Evolutionary conservation across 1,284 basidiomycete genomes (phyloP), one percentile per base, ranked within the genome.

Genomic region (Leccinum laetum): DNA sequence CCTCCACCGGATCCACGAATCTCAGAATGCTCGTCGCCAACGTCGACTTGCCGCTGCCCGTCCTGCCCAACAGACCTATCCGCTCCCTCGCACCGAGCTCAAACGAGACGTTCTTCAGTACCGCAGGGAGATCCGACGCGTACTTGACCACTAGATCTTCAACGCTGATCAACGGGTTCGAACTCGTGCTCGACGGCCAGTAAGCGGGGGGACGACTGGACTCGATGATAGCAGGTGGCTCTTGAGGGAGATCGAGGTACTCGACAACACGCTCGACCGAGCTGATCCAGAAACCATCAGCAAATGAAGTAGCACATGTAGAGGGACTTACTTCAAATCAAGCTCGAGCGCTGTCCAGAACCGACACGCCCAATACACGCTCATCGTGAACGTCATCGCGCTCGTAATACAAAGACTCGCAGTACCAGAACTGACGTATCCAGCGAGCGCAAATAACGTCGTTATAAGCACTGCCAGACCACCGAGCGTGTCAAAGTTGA

Each of bases 371-470:
- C 88, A 91, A 71, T 90, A 91, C 7, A 90, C 84, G 60, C 78
- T 81, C 61, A 65, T 76, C 13, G 89, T 87, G 71, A 88, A 86
- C 37, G 82, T 78, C 81, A 88, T 86, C n/a, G 86, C 85, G 64
- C 89, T 89, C 1, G 93, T 91, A 68, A 98, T 96, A 70, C 92
- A 95, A 59, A 97, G 78, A 78, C 91, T 95, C 10, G 94, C 94
- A 24, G 87, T 82, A 58, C 95, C 95, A 1, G 93, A 88, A 7
- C 82, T 78, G 29, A 91, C 83, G 11, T 76, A 83, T 4, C 87
- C 87, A 2, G 87, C 83, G 16, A 97, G 83, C 2, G 93, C 87
- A 68, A 97, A 88, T 16, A 94, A 69, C 1, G 89, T 92, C 0
- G 92, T 94, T 24, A 88, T 79, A 16, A 91, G 77, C 58, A 96